Evolutionary conservation across 108 stramenopile genomes (phyloP), one percentile per base, ranked within the genome.

Genomic region (Nannochloropsis granulata): DNA sequence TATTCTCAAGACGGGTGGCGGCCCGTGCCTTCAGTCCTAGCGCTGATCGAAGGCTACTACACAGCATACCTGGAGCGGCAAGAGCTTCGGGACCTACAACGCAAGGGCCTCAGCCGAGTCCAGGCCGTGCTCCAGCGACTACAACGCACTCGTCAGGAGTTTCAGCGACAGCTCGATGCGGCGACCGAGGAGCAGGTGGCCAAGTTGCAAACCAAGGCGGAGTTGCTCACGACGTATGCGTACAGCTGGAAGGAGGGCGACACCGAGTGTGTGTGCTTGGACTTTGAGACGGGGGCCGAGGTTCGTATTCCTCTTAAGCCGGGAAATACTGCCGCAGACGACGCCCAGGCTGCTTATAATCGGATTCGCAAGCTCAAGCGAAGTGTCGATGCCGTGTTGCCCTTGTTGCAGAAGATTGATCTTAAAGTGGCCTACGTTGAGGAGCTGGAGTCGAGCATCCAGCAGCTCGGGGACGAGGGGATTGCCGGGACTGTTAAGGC

Each of bases 301-400:
- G 45, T 86, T 0, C 45, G 78, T 23, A 44, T 86, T 13, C 34
- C 78, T 78, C 42, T 83, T 11, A 46, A 78, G 25, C 86, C 79
- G 25, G 78, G 86, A 23, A 86, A 86, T 25, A 43, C 86, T 24
- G 82, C 86, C 0, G 43, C 79, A 13, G 82, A 86, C 8, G 44
- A 45, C 25, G 86, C 86, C 19, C 82, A 86, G 82, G 79, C 25
- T 23, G 44, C 82, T 12, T 86, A 82, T 44, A 83, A 80, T 44
- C 78, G 23, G 19, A 82, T 43, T 82, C 82, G 82, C 56, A 86
- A 86, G 82, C 82, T 86, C 24, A 83, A 83, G 79, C 78, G 86
- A 43, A 83, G 86, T 43, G 86, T 82, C 24, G 79, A 56, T 25
- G 78, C 82, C 19, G 79, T 86, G n/a, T 79, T 34, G 24, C 82